Conservation (phyloP, 345 rosid species). For the Erysimum cheiranthoides region DNA sequence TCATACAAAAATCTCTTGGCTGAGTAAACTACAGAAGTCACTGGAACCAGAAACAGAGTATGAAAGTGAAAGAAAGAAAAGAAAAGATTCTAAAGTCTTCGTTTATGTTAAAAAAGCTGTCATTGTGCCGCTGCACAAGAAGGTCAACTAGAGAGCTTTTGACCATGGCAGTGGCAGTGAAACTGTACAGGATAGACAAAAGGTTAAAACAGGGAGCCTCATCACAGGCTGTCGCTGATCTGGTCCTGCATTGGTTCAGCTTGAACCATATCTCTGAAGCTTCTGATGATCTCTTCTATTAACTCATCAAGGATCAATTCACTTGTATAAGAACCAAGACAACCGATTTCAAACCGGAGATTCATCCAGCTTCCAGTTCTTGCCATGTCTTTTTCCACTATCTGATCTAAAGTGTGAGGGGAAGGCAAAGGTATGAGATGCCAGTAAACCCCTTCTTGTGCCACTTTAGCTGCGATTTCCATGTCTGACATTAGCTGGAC, state of each 20-base stretch:
- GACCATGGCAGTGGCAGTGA: constrained; percentile 32
- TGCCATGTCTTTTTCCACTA: constrained; percentile 80
- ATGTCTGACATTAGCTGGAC: constrained; percentile 58
- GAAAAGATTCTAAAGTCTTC: constrained; percentile 3
- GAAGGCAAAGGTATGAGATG: constrained; percentile 69
- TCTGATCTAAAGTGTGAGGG: constrained; percentile 78
- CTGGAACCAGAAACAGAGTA: constrained; percentile 25
- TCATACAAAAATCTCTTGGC: constrained; percentile 32
- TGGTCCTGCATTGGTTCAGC: constrained; percentile 27
- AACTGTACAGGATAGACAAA: constrained; percentile 42
- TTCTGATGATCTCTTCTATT: constrained; percentile 58
- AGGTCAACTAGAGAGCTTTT: constrained; percentile 38
- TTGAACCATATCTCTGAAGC: constrained; percentile 40
- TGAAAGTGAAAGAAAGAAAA: constrained; percentile 12
- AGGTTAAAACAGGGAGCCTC: constrained; percentile 24
- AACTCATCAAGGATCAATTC: constrained; percentile 71
- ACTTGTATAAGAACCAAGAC: constrained; percentile 54
- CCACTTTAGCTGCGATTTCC: constrained; percentile 56
- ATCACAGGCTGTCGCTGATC: constrained; percentile 6
- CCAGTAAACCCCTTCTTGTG: constrained; percentile 73
- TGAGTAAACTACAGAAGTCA: constrained; percentile 37
- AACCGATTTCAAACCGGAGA: constrained; percentile 57
- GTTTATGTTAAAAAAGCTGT: constrained; percentile 33
- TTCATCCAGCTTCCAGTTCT: constrained; percentile 80
- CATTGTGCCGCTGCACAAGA: constrained; percentile 31